Conservation (phyloP, 169 alveolate genomes). For the Plasmodium cynomolgi region DNA sequence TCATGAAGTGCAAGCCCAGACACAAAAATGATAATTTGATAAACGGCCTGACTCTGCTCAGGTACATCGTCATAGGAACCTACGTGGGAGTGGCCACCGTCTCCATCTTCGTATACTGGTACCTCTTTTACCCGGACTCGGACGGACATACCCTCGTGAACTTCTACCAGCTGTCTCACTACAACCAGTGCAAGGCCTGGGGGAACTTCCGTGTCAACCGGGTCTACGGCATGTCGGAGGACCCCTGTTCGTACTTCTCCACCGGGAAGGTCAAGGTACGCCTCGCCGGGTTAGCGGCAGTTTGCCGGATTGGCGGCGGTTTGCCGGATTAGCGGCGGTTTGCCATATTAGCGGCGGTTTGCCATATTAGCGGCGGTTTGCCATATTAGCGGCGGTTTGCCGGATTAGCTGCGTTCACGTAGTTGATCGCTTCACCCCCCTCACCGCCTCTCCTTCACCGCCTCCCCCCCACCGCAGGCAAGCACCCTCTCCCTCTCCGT, state of each 20-base stretch:
- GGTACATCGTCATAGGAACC: slow-evolving; percentile 95
- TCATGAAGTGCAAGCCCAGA: slow-evolving; percentile 98
- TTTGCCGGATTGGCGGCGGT: too few species aligned
- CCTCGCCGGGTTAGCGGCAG: neutral
- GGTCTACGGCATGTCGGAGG: slow-evolving; percentile 88
- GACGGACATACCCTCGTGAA: slow-evolving; percentile 96
- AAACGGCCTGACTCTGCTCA: slow-evolving; percentile 94
- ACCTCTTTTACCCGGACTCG: slow-evolving; percentile 87
- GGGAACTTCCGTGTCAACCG: slow-evolving; percentile 85
- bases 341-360: too few species aligned
- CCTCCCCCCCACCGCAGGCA: slow-evolving; percentile 80
- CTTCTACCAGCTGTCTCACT: slow-evolving; percentile 89
- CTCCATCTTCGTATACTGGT: slow-evolving; percentile 97
- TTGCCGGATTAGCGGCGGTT: neutral
- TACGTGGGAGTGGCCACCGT: slow-evolving; percentile 99
- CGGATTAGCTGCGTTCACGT: neutral
- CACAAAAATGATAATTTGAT: slow-evolving; percentile 95
- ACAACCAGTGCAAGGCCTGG: slow-evolving; percentile 90
- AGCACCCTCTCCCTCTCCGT: slow-evolving; percentile 96
- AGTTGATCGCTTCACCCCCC: neutral
- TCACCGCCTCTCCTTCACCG: neutral
- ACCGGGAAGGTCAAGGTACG: slow-evolving; percentile 95
- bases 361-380: neutral
- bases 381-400: neutral
- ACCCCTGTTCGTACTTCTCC: slow-evolving; percentile 97